Conservation (phyloP, 352 stramenopile genomes). For the Globisporangium splendens region DNA sequence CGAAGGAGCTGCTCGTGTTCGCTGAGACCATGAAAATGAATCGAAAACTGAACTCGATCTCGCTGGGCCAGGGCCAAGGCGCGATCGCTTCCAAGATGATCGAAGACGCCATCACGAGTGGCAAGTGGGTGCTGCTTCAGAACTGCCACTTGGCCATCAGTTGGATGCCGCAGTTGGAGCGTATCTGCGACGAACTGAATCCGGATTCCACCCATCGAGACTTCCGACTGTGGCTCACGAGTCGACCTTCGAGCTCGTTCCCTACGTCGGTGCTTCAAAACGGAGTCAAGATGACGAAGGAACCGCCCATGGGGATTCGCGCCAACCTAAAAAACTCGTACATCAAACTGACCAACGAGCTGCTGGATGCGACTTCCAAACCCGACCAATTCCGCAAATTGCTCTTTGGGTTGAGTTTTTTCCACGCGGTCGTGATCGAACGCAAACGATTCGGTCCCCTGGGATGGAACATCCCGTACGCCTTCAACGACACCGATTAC, state of each 20-base stretch:
- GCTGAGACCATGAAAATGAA: constrained; percentile 84
- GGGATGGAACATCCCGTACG: constrained; percentile 91
- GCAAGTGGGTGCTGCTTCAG: constrained; percentile 91
- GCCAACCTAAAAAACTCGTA: constrained; percentile 90
- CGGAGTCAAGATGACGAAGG: constrained; percentile 93
- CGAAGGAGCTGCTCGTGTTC: constrained; percentile 85
- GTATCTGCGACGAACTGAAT: constrained; percentile 88
- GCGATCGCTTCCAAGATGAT: constrained; percentile 87
- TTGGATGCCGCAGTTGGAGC: constrained; percentile 91
- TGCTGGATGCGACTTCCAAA: constrained; percentile 15
- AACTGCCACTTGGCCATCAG: constrained; percentile 92
- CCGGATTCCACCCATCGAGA: constrained; percentile 87
- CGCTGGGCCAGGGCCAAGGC: constrained; percentile 88
- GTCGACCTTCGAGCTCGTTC: constrained; percentile 54
- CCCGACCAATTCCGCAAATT: constrained; percentile 55
- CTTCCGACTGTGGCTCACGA: constrained; percentile 92
- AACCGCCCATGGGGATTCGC: constrained; percentile 87
- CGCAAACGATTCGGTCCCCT: constrained; percentile 83
- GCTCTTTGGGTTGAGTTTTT: constrained; percentile 47
- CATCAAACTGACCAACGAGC: constrained; percentile 88
- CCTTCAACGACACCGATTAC: constrained; percentile 85
- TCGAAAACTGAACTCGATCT: constrained; percentile 85
- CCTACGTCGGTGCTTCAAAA: constrained; percentile 90
- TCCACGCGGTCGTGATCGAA: constrained; percentile 79
- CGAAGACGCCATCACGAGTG: constrained; percentile 77